Conservation (phyloP, 306 rosid genomes). For the Lathyrus aphaca region DNA sequence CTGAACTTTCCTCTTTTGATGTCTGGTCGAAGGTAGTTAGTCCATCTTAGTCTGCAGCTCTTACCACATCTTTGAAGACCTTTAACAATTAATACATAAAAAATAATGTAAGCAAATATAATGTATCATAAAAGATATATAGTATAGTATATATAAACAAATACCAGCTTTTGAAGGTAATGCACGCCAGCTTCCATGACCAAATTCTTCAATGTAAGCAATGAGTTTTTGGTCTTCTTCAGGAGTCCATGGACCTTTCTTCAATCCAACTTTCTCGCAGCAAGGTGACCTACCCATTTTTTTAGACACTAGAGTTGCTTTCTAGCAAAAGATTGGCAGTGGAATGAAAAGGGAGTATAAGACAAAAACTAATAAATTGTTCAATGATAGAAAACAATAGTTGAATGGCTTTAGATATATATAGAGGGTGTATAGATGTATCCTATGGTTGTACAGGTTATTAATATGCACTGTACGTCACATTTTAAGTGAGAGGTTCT, state of each 20-base stretch:
- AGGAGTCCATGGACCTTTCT: constrained; percentile 66
- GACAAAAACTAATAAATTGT: background rate
- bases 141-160: background rate
- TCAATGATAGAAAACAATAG: background rate
- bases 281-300: constrained; percentile 63
- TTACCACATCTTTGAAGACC: constrained; percentile 58
- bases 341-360: background rate
- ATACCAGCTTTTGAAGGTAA: constrained; percentile 69
- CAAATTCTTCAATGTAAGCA: constrained; percentile 55
- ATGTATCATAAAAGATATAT: too few species aligned
- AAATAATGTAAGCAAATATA: background rate
- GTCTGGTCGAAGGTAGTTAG: constrained; percentile 55
- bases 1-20: constrained; percentile 62
- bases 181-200: constrained; percentile 74
- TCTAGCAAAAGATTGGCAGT: too few species aligned
- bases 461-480: background rate
- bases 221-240: constrained; percentile 69
- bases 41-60: constrained; percentile 64
- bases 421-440: background rate
- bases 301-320: background rate
- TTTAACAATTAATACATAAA: background rate
- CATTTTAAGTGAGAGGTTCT: constrained; percentile 4
- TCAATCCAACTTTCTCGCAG: constrained; percentile 52
- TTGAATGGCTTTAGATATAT: background rate
- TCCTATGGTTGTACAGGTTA: constrained; percentile 7